Evolutionary conservation across 352 stramenopile species (phyloP).

Genomic region (Globisporangium emineosum): DNA sequence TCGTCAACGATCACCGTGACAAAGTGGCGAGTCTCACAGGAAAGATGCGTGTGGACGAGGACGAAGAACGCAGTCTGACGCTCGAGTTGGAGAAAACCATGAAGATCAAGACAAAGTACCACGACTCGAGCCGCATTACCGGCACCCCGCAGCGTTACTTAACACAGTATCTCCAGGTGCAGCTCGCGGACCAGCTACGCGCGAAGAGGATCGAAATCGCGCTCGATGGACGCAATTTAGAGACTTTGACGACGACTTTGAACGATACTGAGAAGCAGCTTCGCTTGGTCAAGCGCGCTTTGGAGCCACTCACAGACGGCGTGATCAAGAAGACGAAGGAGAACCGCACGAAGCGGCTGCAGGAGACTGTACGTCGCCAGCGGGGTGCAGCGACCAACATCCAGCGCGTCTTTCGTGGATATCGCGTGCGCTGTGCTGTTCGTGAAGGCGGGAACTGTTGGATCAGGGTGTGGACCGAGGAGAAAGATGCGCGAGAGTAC

Average conservation of each 20-base stretch:
- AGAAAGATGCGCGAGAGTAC: conserved; percentile 36
- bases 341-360: conserved; percentile 57
- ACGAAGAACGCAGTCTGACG: conserved; percentile 54
- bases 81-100: conserved; percentile 81
- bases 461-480: conserved; percentile 39
- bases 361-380: conserved; percentile 68
- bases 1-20: conserved; percentile 44
- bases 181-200: conserved; percentile 81
- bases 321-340: conserved; percentile 77
- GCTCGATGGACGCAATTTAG: conserved; percentile 48
- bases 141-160: conserved; percentile 89
- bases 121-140: conserved; percentile 83
- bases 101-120: conserved; percentile 83
- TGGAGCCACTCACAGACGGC: conserved; percentile 85
- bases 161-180: conserved; percentile 92
- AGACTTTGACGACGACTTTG: conserved; percentile 50
- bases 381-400: conserved; percentile 64
- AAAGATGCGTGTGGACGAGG: conserved; percentile 41
- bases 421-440: conserved; percentile 63
- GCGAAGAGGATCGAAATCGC: conserved; percentile 66
- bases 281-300: conserved; percentile 60
- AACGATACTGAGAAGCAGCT: conserved; percentile 72
- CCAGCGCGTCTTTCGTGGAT: conserved; percentile 79
- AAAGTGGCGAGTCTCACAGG: conserved; percentile 41
- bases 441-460: conserved; percentile 77